Evolutionary conservation across 345 rosid genomes (phyloP), one percentile per base, ranked within the genome.

Genomic region (Salix caprea): DNA sequence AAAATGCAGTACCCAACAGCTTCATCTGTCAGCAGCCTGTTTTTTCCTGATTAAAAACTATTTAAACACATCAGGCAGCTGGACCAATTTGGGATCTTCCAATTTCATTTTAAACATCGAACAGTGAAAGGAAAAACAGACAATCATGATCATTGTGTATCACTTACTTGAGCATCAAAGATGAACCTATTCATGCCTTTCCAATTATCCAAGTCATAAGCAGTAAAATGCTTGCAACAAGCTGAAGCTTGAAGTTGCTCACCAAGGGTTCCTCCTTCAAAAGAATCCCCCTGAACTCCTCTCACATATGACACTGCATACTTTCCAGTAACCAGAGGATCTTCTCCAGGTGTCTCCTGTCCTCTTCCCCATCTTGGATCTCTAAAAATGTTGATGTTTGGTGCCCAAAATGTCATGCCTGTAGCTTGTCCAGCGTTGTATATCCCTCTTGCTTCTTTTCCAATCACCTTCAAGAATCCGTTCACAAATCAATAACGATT

Each of bases 291-390:
- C 74, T 81, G 84, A 40, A 81, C 62, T 15, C 84, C 84, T 73
- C 81, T 77, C 26, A 81, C 84, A 54, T 44, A 81, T 11, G 84
- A 81, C 10, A 68, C 72, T 4, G 80, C 84, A 74, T 81, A 77
- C 28, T 77, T 77, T 16, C 78, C 80, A 7, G 74, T 70, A 39
- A 81, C 42, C 24, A 74, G 7, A 46, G 84, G 84, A 69, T 81
- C 84, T 61, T 81, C 81, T 36, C 81, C 84, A 7, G 84, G 81
- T 40, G 81, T 81, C 42, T 81, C 78, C 32, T 81, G 84, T 61
- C 84, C 81, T 77, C 84, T 74, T 21, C 84, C 84, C 84, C 81
- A 81, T 54, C 84, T 77, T 37, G 81, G 84, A 32, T 81, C 81
- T 44, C 81, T 77, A 69, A 37, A 81, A 68, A 81, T 69, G 74